A percentile compares a stretch with the other conserved stretches of the same genome.
phyloP scores from a whole-genome alignment of 2,329 filamentous ascomycete species.

The Xylaria sp. region DNA sequence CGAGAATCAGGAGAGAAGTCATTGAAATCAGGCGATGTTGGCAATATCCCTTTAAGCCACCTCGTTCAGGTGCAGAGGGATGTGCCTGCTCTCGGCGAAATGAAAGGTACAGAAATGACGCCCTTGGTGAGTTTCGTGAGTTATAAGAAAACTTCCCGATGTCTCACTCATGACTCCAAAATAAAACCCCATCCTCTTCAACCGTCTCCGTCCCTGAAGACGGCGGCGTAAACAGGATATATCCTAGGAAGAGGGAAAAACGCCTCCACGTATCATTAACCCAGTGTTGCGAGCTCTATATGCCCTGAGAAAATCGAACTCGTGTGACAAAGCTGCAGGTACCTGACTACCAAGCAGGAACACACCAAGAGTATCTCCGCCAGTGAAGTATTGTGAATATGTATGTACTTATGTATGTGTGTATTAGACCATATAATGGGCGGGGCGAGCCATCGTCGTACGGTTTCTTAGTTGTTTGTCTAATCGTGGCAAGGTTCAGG shows the following conservation, averaged over 20 bases:
- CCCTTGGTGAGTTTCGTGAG: conserved; percentile 1
- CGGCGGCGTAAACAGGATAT: conserved; percentile 9
- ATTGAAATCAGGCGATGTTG: conserved; percentile 19
- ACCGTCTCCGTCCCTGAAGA: background rate
- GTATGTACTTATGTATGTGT: conserved; percentile 1
- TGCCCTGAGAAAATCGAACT: conserved; percentile 4
- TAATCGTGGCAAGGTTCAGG: conserved; percentile 9
- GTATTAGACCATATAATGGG: background rate
- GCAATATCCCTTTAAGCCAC: conserved; percentile 16
- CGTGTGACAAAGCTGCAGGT: conserved; percentile 19
- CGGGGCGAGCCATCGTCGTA: background rate
- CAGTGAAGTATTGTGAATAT: conserved; percentile 37
- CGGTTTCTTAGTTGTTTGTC: conserved; percentile 19
- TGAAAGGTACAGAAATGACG: background rate
- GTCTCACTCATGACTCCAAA: conserved; percentile 40
- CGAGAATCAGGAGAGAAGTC: background rate
- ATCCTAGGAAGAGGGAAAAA: conserved; percentile 28
- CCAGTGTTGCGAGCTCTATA: conserved; percentile 26
- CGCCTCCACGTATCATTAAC: conserved; percentile 42
- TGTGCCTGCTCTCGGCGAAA: background rate
- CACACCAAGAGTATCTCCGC: conserved; percentile 18
- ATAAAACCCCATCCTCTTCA: background rate
- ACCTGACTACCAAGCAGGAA: conserved; percentile 6
- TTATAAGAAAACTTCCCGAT: conserved; percentile 34
- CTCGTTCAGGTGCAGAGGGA: background rate